phyloP scores from a whole-genome alignment of 768 basidiomycete species.

The Pleurotus tuber-regium region DNA sequence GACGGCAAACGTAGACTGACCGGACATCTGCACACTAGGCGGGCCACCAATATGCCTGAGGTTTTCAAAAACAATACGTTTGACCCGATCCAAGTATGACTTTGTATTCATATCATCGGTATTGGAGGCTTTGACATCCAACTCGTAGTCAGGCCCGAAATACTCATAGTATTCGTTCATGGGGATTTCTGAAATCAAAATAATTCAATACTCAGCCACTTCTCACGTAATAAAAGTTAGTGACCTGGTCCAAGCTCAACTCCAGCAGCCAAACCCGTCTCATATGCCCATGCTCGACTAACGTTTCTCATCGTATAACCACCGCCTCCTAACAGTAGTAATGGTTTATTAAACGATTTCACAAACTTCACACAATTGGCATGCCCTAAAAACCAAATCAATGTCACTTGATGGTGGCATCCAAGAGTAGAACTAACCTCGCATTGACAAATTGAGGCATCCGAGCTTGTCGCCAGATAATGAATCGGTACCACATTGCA shows the following conservation, averaged over 20 bases:
- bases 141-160: conserved; percentile 95
- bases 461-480: conserved; percentile 94
- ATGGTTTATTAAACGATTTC: conserved; percentile 76
- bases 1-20: conserved; percentile 33
- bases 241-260: conserved; percentile 88
- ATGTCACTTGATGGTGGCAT: background rate
- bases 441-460: conserved; percentile 94
- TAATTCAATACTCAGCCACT: background rate
- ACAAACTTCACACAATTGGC: conserved; percentile 89
- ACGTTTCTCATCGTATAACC: conserved; percentile 98
- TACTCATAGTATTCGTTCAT: conserved; percentile 99
- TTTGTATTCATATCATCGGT: conserved; percentile 93
- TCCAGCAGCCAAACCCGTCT: conserved; percentile 97
- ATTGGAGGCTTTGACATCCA: conserved; percentile 93
- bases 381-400: conserved; percentile 53
- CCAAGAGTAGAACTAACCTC: conserved; percentile 23
- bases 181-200: conserved; percentile 69
- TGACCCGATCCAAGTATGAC: conserved; percentile 91
- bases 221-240: no score
- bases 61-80: conserved; percentile 89
- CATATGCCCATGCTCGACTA: conserved; percentile 92
- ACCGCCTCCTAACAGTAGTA: conserved; percentile 92
- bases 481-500: conserved; percentile 97
- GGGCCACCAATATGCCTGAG: conserved; percentile 83
- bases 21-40: conserved; percentile 89